phyloP scores from a whole-genome alignment of 1,284 basidiomycete species.

The Porogramme epimiltina region DNA sequence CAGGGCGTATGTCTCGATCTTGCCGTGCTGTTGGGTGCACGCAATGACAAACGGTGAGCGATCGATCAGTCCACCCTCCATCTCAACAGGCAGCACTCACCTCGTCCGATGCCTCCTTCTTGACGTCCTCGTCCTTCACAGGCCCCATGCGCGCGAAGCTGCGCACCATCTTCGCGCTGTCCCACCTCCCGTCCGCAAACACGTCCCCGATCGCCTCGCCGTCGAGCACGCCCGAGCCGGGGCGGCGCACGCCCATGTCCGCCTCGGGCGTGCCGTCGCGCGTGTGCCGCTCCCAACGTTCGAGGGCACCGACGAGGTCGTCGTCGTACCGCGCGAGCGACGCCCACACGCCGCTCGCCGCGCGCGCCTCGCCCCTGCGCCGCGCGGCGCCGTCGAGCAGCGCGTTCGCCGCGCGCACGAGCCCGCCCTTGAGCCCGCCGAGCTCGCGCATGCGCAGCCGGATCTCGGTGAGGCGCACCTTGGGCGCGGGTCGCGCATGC shows the following conservation, averaged over 20 bases:
- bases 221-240: slow-evolving; percentile 38
- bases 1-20: slow-evolving; percentile 45
- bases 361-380: slow-evolving; percentile 25
- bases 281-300: slow-evolving; percentile 59
- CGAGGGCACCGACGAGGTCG: slow-evolving; percentile 59
- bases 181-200: slow-evolving; percentile 63
- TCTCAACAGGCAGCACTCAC: slow-evolving; percentile 18
- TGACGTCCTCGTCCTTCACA: slow-evolving; percentile 34
- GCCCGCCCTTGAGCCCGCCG: slow-evolving; percentile 47
- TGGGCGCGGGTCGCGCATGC: slow-evolving; percentile 24
- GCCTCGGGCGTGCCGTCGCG: slow-evolving; percentile 37
- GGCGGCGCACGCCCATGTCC: slow-evolving; percentile 39
- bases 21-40: slow-evolving; percentile 47
- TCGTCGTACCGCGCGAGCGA: slow-evolving; percentile 81
- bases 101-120: slow-evolving; percentile 35
- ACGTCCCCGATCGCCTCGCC: slow-evolving; percentile 42
- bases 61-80: not conserved
- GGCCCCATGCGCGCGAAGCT: slow-evolving; percentile 67
- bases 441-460: slow-evolving; percentile 60
- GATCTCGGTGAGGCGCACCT: slow-evolving; percentile 49
- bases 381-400: slow-evolving; percentile 49
- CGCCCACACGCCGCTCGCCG: slow-evolving; percentile 61
- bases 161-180: slow-evolving; percentile 74
- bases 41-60: not conserved
- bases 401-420: slow-evolving; percentile 58